Evolutionary conservation across 2,329 filamentous ascomycete species (phyloP).

Genomic region (Arthrobotrys megalospora): DNA sequence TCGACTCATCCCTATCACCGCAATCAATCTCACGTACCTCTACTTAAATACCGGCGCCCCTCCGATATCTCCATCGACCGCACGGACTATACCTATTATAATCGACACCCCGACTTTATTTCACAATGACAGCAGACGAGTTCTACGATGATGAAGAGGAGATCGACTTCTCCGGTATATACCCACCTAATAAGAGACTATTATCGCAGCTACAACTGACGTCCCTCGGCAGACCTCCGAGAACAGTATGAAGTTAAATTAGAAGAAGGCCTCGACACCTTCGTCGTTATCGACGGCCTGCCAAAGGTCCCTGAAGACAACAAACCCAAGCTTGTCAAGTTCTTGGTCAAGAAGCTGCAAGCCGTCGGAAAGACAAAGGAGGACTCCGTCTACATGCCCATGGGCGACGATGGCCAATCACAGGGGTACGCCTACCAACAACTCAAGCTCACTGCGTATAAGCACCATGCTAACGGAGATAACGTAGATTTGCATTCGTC

Average conservation of each 20-base stretch:
- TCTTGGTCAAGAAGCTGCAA: slow-evolving; percentile 92
- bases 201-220: slow-evolving; percentile 47
- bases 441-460: background rate
- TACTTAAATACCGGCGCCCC: background rate
- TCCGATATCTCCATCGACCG: background rate
- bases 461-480: background rate
- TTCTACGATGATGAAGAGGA: slow-evolving; percentile 87
- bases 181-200: slow-evolving; percentile 1
- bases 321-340: slow-evolving; percentile 95
- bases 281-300: slow-evolving; percentile 95
- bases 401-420: slow-evolving; percentile 87
- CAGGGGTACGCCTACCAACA: slow-evolving; percentile 76
- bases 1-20: background rate
- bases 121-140: slow-evolving; percentile 76
- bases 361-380: slow-evolving; percentile 86
- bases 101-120: background rate
- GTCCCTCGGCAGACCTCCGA: slow-evolving; percentile 76
- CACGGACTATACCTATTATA: slow-evolving; percentile 3
- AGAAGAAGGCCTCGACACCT: slow-evolving; percentile 95
- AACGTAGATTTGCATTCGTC: slow-evolving; percentile 88
- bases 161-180: slow-evolving; percentile 84
- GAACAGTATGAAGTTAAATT: slow-evolving; percentile 96
- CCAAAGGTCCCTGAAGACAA: slow-evolving; percentile 90
- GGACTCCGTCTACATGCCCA: slow-evolving; percentile 92
- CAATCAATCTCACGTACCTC: background rate